Conservation (phyloP, 2,329 filamentous ascomycete species). For the Coleophoma crateriformis region DNA sequence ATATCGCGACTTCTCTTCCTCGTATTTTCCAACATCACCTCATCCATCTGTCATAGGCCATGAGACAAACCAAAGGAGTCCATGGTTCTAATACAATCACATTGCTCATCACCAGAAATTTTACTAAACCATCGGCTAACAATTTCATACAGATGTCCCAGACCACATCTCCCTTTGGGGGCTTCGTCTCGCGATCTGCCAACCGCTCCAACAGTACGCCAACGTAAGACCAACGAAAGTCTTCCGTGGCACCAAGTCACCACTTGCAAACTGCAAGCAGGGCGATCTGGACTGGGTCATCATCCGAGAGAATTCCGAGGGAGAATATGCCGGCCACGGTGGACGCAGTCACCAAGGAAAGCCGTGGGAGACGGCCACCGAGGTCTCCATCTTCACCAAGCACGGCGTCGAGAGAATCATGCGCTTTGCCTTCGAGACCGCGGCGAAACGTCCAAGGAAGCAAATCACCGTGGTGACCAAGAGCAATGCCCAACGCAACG, state of each 20-base stretch:
- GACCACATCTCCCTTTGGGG: conserved; percentile 60
- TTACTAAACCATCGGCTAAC: background rate
- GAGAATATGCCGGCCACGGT: conserved; percentile 49
- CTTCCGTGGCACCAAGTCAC: conserved; percentile 50
- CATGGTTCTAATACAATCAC: too few species aligned
- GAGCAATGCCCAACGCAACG: conserved; percentile 57
- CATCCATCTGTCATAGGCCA: too few species aligned
- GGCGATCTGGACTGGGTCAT: conserved; percentile 59
- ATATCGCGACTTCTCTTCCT: too few species aligned
- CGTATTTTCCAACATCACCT: too few species aligned
- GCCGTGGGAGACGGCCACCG: conserved; percentile 53
- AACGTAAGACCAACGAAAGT: conserved; percentile 56
- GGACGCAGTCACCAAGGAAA: conserved; percentile 49
- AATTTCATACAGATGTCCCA: conserved; percentile 39
- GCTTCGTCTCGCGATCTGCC: conserved; percentile 56
- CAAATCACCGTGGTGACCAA: conserved; percentile 58
- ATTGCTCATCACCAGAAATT: too few species aligned
- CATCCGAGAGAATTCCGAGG: conserved; percentile 57
- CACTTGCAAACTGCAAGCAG: conserved; percentile 34
- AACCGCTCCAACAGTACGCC: conserved; percentile 56
- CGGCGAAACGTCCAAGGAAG: conserved; percentile 45
- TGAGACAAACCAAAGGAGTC: too few species aligned
- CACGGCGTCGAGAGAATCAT: conserved; percentile 52
- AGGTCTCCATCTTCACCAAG: conserved; percentile 55
- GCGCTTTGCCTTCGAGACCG: conserved; percentile 53